These are phyloP conservation scores for Biscogniauxia marginata DNA, from an alignment of 2,329 filamentous ascomycete genomes.

Conservation along the genomic window DNA sequence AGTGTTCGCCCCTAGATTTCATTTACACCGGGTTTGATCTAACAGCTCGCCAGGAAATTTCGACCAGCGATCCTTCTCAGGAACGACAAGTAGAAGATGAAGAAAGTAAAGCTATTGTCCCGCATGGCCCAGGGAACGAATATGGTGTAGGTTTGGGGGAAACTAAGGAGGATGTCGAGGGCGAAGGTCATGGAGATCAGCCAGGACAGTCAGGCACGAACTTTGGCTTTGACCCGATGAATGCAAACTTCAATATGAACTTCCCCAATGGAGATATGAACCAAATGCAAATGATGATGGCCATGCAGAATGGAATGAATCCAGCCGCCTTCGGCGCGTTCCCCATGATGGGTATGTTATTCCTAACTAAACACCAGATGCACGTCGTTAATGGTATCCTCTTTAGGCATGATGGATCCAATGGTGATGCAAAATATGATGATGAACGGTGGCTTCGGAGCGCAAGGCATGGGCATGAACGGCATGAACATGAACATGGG, in stretches of 20 bases:
- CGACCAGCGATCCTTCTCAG: conserved; percentile 8
- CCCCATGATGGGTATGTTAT: conserved; percentile 77
- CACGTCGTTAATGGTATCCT: conserved; percentile 23
- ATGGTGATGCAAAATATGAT: conserved; percentile 73
- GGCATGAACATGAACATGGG: conserved; percentile 78
- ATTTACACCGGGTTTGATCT: conserved; percentile 2
- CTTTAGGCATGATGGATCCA: conserved; percentile 80
- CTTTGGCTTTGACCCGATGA: conserved; percentile 38
- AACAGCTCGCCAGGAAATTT: conserved; percentile 7
- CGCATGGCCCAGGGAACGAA: conserved; percentile 1
- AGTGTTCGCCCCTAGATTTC: not conserved
- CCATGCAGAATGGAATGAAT: conserved; percentile 68
- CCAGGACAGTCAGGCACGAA: conserved; percentile 29
- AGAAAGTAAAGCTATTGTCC: conserved; percentile 14
- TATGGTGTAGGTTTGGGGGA: conserved; percentile 29
- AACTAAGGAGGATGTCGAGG: conserved; percentile 27
- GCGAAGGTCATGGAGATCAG: conserved; percentile 32
- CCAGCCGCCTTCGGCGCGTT: conserved; percentile 56
- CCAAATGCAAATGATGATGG: conserved; percentile 80
- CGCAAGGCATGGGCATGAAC: conserved; percentile 72
- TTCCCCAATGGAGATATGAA: conserved; percentile 67
- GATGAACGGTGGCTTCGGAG: conserved; percentile 75
- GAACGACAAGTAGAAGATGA: conserved; percentile 13
- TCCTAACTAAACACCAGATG: conserved; percentile 8
- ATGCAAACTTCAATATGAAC: conserved; percentile 57